phyloP scores from a whole-genome alignment of 148 eudicot species.

The Dysphania ambrosioides region DNA sequence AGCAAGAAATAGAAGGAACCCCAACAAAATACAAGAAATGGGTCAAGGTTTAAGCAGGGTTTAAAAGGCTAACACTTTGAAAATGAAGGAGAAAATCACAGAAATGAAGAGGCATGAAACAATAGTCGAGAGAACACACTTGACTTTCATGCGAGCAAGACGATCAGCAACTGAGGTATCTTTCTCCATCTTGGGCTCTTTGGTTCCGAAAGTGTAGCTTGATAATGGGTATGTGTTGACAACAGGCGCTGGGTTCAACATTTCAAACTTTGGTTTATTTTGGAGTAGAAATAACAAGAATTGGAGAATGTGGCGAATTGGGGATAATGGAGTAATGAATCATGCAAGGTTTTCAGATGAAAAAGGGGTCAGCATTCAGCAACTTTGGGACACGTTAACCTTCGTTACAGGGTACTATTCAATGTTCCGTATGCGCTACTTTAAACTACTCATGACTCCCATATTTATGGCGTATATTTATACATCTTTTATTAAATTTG shows the following conservation, averaged over 20 bases:
- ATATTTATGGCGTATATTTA: too few relatives aligned
- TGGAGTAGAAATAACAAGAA: too few relatives aligned
- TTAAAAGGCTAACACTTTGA: not conserved
- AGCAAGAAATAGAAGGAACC: not conserved
- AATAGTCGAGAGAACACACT: conserved; percentile 37
- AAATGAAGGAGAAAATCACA: not conserved
- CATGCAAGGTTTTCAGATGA: too few relatives aligned
- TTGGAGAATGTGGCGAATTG: too few relatives aligned
- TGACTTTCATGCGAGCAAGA: conserved; percentile 69
- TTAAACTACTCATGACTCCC: too few relatives aligned
- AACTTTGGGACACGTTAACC: too few relatives aligned
- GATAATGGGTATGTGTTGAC: conserved; percentile 58
- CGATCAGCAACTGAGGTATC: conserved; percentile 73
- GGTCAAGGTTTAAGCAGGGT: conserved; percentile 4
- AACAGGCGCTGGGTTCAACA: conserved; percentile 33
- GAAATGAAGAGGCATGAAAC: not conserved
- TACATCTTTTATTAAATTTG: too few relatives aligned
- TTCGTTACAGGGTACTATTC: too few relatives aligned
- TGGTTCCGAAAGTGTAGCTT: conserved; percentile 55
- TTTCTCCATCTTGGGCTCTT: conserved; percentile 70
- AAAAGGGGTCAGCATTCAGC: too few relatives aligned
- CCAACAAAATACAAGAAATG: not conserved
- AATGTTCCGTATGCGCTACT: too few relatives aligned
- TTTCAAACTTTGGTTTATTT: conserved; percentile 13
- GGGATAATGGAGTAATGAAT: too few relatives aligned